phyloP scores from a whole-genome alignment of 2,329 filamentous ascomycete genomes.

The Sphaerostilbella broomeana region DNA sequence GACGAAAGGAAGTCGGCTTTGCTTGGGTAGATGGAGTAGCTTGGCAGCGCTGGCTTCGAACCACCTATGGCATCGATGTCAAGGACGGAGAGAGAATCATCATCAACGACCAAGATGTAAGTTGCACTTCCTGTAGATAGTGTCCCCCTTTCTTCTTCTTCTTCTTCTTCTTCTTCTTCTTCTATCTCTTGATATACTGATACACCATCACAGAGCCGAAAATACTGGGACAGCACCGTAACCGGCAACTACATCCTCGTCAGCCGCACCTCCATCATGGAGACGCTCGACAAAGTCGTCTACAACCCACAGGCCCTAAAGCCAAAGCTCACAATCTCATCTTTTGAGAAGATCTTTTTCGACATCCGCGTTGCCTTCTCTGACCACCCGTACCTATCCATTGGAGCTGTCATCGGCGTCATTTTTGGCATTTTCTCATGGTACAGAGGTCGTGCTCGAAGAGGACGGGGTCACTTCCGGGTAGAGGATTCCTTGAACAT shows the following conservation, averaged over 20 bases:
- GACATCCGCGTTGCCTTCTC: conserved; percentile 53
- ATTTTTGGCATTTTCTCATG: conserved; percentile 46
- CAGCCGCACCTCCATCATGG: conserved; percentile 82
- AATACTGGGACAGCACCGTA: conserved; percentile 89
- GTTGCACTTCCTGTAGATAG: too few relatives aligned
- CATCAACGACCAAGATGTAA: conserved; percentile 95
- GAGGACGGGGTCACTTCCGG: conserved; percentile 53
- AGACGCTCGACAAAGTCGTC: conserved; percentile 70
- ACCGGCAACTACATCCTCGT: conserved; percentile 87
- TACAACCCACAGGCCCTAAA: conserved; percentile 63
- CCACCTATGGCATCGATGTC: conserved; percentile 89
- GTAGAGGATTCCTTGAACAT: conserved; percentile 50
- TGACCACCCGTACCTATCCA: conserved; percentile 53
- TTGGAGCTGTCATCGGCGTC: conserved; percentile 52
- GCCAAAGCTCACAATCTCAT: conserved; percentile 70
- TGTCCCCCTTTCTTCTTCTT: too few relatives aligned
- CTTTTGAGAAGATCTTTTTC: conserved; percentile 65
- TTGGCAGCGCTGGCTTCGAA: conserved; percentile 94
- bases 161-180: too few relatives aligned
- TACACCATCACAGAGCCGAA: conserved; percentile 64
- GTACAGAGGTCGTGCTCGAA: conserved; percentile 48
- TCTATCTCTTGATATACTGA: too few relatives aligned
- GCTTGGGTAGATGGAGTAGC: conserved; percentile 97
- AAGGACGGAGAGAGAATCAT: conserved; percentile 85
- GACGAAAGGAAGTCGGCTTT: conserved; percentile 85